Conservation (phyloP, 2,329 filamentous ascomycete genomes). For the Tricladium varicosporioides region DNA sequence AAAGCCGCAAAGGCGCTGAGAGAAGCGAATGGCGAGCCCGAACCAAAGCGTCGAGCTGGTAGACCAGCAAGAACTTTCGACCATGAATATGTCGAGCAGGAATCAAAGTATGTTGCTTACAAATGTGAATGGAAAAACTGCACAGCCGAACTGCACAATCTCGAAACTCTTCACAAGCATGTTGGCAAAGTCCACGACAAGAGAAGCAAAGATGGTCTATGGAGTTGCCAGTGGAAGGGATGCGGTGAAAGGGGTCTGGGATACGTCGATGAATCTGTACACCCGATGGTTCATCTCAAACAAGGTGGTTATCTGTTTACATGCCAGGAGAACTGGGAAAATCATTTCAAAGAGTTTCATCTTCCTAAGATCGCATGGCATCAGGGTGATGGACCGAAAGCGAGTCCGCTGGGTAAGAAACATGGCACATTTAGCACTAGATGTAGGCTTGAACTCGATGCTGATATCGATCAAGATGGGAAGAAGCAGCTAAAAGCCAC, state of each 20-base stretch:
- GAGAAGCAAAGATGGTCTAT: conserved; percentile 29
- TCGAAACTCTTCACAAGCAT: conserved; percentile 56
- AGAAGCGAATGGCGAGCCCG: background rate
- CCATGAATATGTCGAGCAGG: conserved; percentile 11
- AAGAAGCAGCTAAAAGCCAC: conserved; percentile 1
- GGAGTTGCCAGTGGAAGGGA: conserved; percentile 38
- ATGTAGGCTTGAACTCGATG: background rate
- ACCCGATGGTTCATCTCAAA: no score
- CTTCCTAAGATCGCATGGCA: conserved; percentile 9
- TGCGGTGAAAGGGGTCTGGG: conserved; percentile 33
- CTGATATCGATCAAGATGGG: background rate
- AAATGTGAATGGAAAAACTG: conserved; percentile 60
- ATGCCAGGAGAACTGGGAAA: no score
- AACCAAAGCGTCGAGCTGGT: conserved; percentile 13
- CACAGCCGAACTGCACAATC: conserved; percentile 59
- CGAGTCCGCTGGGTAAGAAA: background rate
- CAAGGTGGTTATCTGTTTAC: no score
- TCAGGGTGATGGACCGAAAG: conserved; percentile 1
- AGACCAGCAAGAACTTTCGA: conserved; percentile 12
- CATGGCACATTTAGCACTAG: background rate
- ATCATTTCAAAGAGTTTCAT: background rate
- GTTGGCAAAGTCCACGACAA: conserved; percentile 48
- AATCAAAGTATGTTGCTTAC: conserved; percentile 50
- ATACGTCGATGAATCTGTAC: conserved; percentile 41
- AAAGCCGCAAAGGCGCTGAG: conserved; percentile 12